Base-by-base conservation (phyloP, 176 grass and related monocot genomes). In the Puya raimondii region DNA sequence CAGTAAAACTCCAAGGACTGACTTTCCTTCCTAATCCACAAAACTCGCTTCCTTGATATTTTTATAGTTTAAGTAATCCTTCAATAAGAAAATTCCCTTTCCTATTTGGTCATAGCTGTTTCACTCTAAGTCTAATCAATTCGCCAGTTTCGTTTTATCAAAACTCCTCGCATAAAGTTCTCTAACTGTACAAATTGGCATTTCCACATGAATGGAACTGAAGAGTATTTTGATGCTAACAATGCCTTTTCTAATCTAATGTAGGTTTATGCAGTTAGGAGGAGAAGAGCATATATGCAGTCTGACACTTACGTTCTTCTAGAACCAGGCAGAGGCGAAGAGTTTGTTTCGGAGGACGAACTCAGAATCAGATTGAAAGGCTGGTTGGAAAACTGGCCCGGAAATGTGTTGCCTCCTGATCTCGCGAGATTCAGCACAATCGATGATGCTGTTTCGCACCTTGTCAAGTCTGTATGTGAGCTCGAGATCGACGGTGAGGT, bases 391-490 rank as follows among this genome's bases (percentile, higher is more conserved):
- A 67, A 67, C 13, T 96, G 87, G 86, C 89, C 93, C 0, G 65
- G 33, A 48, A 71, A 80, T 20, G 51, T 11, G 20, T 74, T 97
- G 67, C 89, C 87, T 0, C 85, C 80, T 14, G 89, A 97, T 71
- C 89, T 97, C 4, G 79, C 93, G 3, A 79, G 10, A 59, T 90
- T 92, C 67, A 72, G 80, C 12, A 70, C 74, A 2, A 72, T 85
- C 2, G 89, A 92, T 64, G 89, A 79, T 66, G 89, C 89, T 29
- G 86, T 97, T 26, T 83, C 86, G 1, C 88, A 97, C 74, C 93
- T 92, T 6, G 72, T 97, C 18, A 63, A 83, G 79, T 90, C 86
- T 0, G 93, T 88, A n/a, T 97, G 93, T 65, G 86, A 88, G 89
- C 89, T 85, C 4, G 86, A 97, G 73, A 59, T 97, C 20, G 74